Evolutionary conservation across 345 rosid genomes (phyloP), one percentile per base, ranked within the genome.

Genomic region (Boechera retrofracta): DNA sequence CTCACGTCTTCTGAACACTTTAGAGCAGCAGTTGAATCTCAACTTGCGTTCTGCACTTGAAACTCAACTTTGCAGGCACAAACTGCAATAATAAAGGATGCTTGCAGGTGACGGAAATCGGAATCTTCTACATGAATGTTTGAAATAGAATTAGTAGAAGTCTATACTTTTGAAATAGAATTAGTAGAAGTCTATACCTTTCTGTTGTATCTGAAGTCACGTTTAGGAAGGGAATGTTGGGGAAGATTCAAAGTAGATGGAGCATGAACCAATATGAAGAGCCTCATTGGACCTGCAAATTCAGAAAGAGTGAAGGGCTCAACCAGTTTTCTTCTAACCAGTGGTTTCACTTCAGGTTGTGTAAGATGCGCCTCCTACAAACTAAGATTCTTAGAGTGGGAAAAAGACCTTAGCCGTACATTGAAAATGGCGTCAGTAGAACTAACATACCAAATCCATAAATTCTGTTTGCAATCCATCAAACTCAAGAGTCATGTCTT

Each of bases 171-270:
- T 16, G 16, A 16, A 16, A 16, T 24, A 18, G 4, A 45, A 51
- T 15, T 39, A 70, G 29, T 31, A 55, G n/a, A 57, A 48, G 66
- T 53, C 13, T 59, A 18, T 68, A 92, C 99, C 96, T 92, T 92
- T 82, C 83, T 91, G 86, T 80, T 88, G 83, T 77, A 87, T 86
- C 77, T 92, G 85, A 95, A 92, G 69, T 89, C 99, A 55, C 92
- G 96, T 84, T 92, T 95, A 44, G 96, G 99, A 79, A 92, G 91
- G 86, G 89, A 95, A 88, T 92, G 92, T 67, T 78, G 79, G 21
- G 98, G 93, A 48, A 87, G 82, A 77, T 84, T 88, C 70, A 89
- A 74, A 74, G 94, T 83, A 61, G 91, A 60, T 36, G 91, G 95
- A 74, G 95, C 99, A 81, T 87, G 86, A 68, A 87, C 85, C 87